Base-by-base conservation (phyloP, 2,329 filamentous ascomycete species). In the Penicillium paneum region DNA sequence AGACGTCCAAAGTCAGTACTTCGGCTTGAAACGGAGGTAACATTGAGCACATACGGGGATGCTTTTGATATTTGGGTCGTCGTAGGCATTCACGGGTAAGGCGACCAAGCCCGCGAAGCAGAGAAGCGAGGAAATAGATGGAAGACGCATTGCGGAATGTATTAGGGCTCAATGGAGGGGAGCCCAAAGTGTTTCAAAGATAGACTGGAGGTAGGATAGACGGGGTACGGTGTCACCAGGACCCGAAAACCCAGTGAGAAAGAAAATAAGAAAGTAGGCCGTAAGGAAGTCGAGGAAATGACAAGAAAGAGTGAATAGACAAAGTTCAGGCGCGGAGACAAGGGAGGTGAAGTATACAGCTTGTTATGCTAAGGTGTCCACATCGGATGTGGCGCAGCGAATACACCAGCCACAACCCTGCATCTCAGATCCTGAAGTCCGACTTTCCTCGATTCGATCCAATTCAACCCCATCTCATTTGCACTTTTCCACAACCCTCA, bases 31-130 rank as follows among this genome's bases (percentile, higher is more conserved):
- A 54, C 38, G 8, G 36, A 46, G 47, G 44, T 41, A 31, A 45
- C 36, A 42, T n/a, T 12, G 28, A 53, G 40, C 60, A 74, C 84
- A 60, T 79, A 88, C 85, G 61, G 83, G 81, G 70, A 88, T 87
- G 65, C 81, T 84, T 72, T 84, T 84, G 64, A 87, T 79, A 67
- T 84, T 79, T 55, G 77, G 71, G 59, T 78, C 76, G 55, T 67
- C 79, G 57, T 82, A 74, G 56, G 72, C 72, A 59, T 65, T 67
- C 53, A 62, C 64, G 21, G 66, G 64, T 40, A 68, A 59, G 13
- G 69, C 55, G n/a, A 65, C 64, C 45, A 76, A 58, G 49, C 71
- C 69, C 21, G 69, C 64, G 29, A 72, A 61, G 58, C 68, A 71
- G 48, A 76, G 60, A 35, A 71, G 64, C 34, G 68, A 69, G 47